Base-by-base conservation (phyloP, 2,329 filamentous ascomycete genomes). In the Dothiorella sarmentorum region DNA sequence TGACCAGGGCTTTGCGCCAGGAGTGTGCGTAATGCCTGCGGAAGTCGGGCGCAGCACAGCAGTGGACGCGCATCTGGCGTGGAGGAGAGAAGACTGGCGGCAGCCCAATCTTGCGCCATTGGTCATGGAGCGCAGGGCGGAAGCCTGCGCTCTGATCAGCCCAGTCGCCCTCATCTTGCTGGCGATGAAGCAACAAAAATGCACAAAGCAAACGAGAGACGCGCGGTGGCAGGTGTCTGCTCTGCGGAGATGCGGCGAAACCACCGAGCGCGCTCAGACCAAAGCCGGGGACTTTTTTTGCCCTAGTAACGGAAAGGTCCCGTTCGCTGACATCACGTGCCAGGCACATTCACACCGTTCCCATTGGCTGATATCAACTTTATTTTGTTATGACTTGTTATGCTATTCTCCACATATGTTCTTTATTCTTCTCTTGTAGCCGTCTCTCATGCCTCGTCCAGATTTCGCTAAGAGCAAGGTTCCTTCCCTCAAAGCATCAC, bases 401-500 rank as follows among this genome's bases (percentile, higher is more conserved):
- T 18, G n/a, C 10, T 29, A 40, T 53, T 33, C 35, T 40, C 27
- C n/a, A 15, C 3, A 27, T 9, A 10, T 37, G 6, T 15, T 15
- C 33, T 6, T 37, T 11, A n/a, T 15, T 17, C 4, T 37, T 15
- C 7, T 37, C 33, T 4, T 4, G 13, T 17, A n/a, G n/a, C n/a
- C n/a, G n/a, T n/a, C n/a, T n/a, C n/a, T n/a, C n/a, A n/a, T n/a
- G n/a, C n/a, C n/a, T n/a, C n/a, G n/a, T n/a, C 22, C 13, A 15
- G n/a, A 3, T 20, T 40, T 38, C 4, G 11, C 18, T 9, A 5
- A 40, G 17, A 38, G 15, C 18, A 24, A 24, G n/a, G n/a, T n/a
- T n/a, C n/a, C n/a, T n/a, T n/a, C n/a, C n/a, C 15, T 17, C 11
- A 89, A 67, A 89, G 78, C 86, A 96, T 91, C 22, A 96, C 90